These are phyloP conservation scores for Barnettozyma hawaiiensis DNA, from an alignment of 1,139 yeast species.

Conservation along the genomic window DNA sequence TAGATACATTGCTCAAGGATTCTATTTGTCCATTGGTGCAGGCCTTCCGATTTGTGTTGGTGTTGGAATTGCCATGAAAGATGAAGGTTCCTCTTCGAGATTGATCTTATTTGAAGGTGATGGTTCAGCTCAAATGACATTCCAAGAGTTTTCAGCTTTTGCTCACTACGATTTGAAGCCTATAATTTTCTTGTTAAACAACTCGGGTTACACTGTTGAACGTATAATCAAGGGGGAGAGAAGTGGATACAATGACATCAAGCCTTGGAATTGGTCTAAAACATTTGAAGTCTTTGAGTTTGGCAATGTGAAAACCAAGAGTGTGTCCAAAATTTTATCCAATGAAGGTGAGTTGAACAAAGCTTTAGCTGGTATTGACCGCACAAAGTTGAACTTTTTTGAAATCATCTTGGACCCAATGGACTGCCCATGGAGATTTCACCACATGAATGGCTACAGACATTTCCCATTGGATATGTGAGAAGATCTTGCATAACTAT, in stretches of 20 bases:
- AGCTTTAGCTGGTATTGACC: conserved; percentile 22
- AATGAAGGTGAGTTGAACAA: conserved; percentile 35
- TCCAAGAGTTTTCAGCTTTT: conserved; percentile 73
- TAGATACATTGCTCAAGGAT: conserved; percentile 57
- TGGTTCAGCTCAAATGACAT: conserved; percentile 90
- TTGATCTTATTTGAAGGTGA: conserved; percentile 78
- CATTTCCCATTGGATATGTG: conserved; percentile 16
- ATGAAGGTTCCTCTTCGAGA: conserved; percentile 40
- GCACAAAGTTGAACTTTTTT: conserved; percentile 42
- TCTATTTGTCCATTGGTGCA: conserved; percentile 81
- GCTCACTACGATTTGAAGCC: conserved; percentile 58
- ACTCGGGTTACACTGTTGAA: conserved; percentile 85
- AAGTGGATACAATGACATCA: conserved; percentile 73
- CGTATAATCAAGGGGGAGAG: conserved; percentile 77
- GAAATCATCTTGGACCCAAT: conserved; percentile 55
- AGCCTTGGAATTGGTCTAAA: conserved; percentile 79
- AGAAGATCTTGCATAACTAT: too few species aligned
- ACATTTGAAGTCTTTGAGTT: conserved; percentile 49
- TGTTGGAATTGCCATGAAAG: conserved; percentile 65
- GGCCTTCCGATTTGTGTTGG: conserved; percentile 85
- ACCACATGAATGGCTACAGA: conserved; percentile 25
- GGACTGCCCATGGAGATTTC: conserved; percentile 60
- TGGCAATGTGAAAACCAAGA: conserved; percentile 50
- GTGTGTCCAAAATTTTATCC: conserved; percentile 30
- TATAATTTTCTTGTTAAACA: conserved; percentile 67